Conservation (phyloP, 805 yeast species). For the Hanseniaspora jakobsenii region DNA sequence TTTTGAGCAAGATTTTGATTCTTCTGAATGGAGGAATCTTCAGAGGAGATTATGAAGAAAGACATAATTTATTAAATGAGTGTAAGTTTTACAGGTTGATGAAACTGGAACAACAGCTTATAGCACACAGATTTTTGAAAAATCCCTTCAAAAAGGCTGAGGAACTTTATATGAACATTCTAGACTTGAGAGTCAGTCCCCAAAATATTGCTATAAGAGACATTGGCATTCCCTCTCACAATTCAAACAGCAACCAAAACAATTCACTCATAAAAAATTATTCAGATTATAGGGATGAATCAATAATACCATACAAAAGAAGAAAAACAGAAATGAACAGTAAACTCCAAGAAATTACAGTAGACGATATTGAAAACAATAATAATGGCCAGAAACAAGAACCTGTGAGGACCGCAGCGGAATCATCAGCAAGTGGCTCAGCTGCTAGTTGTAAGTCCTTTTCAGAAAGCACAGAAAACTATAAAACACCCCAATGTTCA, state of each 20-base stretch:
- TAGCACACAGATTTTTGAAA: constrained; percentile 37
- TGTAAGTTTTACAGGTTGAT: constrained; percentile 66
- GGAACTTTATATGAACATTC: constrained; percentile 45
- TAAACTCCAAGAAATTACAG: constrained; percentile 3
- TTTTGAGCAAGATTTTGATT: constrained; percentile 45
- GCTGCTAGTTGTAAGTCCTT: not conserved
- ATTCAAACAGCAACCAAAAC: constrained; percentile 9
- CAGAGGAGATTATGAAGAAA: constrained; percentile 40
- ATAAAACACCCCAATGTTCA: not conserved
- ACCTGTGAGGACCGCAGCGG: too few relatives aligned
- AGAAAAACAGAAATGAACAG: constrained; percentile 12
- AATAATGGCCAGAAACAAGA: not conserved
- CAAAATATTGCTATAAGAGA: not conserved
- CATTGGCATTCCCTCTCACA: not conserved
- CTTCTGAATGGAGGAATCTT: constrained; percentile 44
- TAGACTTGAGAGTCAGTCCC: constrained; percentile 32
- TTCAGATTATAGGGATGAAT: not conserved
- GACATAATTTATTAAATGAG: constrained; percentile 50
- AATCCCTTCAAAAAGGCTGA: constrained; percentile 43
- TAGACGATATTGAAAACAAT: not conserved
- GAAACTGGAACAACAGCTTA: constrained; percentile 58
- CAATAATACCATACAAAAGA: not conserved
- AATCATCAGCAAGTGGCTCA: too few relatives aligned
- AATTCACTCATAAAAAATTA: too few relatives aligned
- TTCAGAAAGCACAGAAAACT: not conserved